phyloP scores from a whole-genome alignment of 192 early-diverging fungal species.

The Cladochytrium replicatum region DNA sequence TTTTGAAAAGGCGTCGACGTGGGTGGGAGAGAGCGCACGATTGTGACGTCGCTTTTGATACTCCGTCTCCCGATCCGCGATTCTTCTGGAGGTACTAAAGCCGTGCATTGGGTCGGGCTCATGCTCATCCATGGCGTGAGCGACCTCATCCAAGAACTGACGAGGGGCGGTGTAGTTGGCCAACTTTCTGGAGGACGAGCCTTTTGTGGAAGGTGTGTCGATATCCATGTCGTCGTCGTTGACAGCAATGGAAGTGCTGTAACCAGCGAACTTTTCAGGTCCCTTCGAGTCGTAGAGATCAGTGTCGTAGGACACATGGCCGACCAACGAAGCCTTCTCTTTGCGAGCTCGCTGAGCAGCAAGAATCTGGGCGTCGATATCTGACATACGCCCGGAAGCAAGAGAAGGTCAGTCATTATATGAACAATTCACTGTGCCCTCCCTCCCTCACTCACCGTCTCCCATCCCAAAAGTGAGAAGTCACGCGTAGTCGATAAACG shows the following conservation, averaged over 20 bases:
- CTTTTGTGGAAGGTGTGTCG: slow-evolving; percentile 15
- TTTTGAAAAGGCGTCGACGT: slow-evolving; percentile 64
- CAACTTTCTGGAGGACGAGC: slow-evolving; percentile 42
- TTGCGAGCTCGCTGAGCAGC: slow-evolving; percentile 32
- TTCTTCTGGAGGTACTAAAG: slow-evolving; percentile 47
- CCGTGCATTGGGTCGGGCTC: slow-evolving; percentile 36
- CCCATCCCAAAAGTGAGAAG: too few species aligned
- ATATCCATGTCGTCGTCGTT: slow-evolving; percentile 37
- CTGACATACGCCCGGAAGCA: too few species aligned
- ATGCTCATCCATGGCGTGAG: slow-evolving; percentile 17
- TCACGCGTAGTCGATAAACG: too few species aligned
- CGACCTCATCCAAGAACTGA: slow-evolving; percentile 62
- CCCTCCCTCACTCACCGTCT: too few species aligned
- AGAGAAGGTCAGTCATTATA: too few species aligned
- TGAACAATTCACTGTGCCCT: too few species aligned
- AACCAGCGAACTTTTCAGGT: slow-evolving; percentile 58
- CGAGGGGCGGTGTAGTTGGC: slow-evolving; percentile 73
- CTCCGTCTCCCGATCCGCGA: slow-evolving; percentile 78
- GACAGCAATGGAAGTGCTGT: slow-evolving; percentile 52
- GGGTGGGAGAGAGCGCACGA: slow-evolving; percentile 69
- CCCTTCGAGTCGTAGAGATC: slow-evolving; percentile 49
- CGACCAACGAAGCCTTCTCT: slow-evolving; percentile 18
- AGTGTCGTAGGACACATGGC: slow-evolving; percentile 43
- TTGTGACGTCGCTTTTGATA: slow-evolving; percentile 71
- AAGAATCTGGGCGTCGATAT: slow-evolving; percentile 44